Evolutionary conservation across 2,329 filamentous ascomycete genomes (phyloP).

Genomic region (Tolypocladium capitatum): DNA sequence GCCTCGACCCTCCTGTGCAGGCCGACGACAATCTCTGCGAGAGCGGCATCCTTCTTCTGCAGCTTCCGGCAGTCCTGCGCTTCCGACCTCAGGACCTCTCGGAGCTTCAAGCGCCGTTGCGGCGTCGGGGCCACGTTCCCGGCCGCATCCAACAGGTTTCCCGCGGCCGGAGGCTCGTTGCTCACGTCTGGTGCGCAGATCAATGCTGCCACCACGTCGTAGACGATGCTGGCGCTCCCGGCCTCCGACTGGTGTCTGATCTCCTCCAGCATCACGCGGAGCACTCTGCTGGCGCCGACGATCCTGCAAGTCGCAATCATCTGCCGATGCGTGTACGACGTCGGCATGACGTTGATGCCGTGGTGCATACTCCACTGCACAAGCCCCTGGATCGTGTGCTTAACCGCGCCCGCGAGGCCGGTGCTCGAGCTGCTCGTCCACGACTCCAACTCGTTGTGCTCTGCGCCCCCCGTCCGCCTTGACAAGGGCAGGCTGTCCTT

Average conservation of each 20-base stretch:
- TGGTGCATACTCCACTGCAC: constrained; percentile 54
- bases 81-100: constrained; percentile 44
- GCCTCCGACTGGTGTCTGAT: constrained; percentile 47
- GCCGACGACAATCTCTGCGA: constrained; percentile 49
- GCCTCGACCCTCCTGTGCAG: constrained; percentile 51
- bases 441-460: constrained; percentile 53
- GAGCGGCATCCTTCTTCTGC: constrained; percentile 39
- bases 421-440: constrained; percentile 47
- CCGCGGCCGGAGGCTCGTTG: constrained; percentile 24
- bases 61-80: constrained; percentile 44
- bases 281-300: constrained; percentile 45
- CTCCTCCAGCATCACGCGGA: constrained; percentile 54
- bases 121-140: constrained; percentile 21
- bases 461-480: constrained; percentile 47
- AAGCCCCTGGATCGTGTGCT: constrained; percentile 48
- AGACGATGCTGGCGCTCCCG: constrained; percentile 45
- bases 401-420: constrained; percentile 44
- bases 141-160: constrained; percentile 19
- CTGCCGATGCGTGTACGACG: constrained; percentile 61
- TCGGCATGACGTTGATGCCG: constrained; percentile 39
- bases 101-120: constrained; percentile 41
- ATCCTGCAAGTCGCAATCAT: constrained; percentile 47
- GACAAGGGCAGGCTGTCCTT: constrained; percentile 44
- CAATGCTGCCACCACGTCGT: constrained; percentile 57
- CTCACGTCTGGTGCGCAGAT: constrained; percentile 53